Base-by-base conservation (phyloP, 2,329 filamentous ascomycete genomes). In the Purpureocillium takamizusanense region DNA sequence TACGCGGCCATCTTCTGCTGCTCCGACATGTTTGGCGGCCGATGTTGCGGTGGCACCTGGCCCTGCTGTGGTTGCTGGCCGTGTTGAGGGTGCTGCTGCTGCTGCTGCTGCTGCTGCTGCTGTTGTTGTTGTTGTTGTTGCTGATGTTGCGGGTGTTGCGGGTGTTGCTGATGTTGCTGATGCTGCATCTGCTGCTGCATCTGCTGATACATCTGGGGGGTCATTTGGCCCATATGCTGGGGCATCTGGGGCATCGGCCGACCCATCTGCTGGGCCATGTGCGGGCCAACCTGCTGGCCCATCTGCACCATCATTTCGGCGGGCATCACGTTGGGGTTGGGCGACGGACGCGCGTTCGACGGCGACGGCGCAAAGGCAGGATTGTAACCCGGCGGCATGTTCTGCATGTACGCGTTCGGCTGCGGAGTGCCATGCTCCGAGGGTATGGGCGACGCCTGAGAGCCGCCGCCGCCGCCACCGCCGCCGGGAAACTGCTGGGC, bases 351-450 rank as follows among this genome's bases (percentile, higher is more conserved):
- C 35, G 70, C 61, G 30, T 74, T 72, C 37, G 75, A 69, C 17
- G 72, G 72, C 4, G 73, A 71, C 11, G 74, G 67, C 30, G 72
- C 67, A 46, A 76, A 83, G 46, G 68, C 73, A 14, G 73, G 70
- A 42, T 74, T 77, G 47, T 74, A 82, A 27, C 65, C 70, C 38
- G 69, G 76, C 2, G 69, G 59, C 49, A 82, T 80, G 27, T 66
- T 67, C 39, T 75, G 76, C 63, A 81, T 76, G 49, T 78, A 87
- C n/a, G 74, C 70, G 46, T 73, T 79, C 31, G 80, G 83, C 54
- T 89, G 85, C 0, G 85, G 83, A 8, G 84, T 88, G 40, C 78
- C 73, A 50, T 86, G 82, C 45, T 92, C 85, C 17, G 84, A 83
- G 5, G 83, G 78, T 13, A 83, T 77, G 10, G 86, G 85, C 3